These are phyloP conservation scores for Cicer judaicum DNA, from an alignment of 306 rosid species.

Conservation along the genomic window DNA sequence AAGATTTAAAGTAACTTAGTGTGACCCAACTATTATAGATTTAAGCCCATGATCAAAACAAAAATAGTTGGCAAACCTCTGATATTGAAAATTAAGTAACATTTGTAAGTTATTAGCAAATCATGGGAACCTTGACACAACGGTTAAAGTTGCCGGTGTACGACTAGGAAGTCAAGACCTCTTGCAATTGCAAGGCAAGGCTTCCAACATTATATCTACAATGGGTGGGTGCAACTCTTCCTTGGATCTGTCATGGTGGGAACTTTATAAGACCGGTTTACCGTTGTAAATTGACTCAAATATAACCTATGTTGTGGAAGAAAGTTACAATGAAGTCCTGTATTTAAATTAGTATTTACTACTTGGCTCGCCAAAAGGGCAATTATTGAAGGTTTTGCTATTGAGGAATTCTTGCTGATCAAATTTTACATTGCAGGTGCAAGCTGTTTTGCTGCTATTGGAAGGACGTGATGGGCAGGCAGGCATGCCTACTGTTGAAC, in stretches of 20 bases:
- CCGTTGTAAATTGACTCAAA: constrained; percentile 4
- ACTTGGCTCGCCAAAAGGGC: constrained; percentile 29
- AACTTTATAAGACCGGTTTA: background rate
- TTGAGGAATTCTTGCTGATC: constrained; percentile 43
- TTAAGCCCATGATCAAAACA: too few relatives aligned
- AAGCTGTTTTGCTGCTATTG: constrained; percentile 88
- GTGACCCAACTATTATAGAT: too few relatives aligned
- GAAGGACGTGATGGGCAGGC: constrained; percentile 76
- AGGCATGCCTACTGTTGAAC: constrained; percentile 63
- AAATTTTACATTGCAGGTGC: constrained; percentile 67
- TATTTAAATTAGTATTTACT: constrained; percentile 29
- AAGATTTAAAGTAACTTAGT: too few relatives aligned
- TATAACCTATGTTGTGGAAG: background rate
- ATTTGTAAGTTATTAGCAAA: constrained; percentile 7
- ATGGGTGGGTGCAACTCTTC: background rate
- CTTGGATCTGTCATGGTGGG: background rate
- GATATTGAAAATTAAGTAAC: background rate
- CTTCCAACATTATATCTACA: background rate
- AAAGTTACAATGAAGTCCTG: constrained; percentile 18
- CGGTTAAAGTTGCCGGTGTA: background rate
- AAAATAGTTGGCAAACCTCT: background rate
- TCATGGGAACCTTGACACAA: background rate
- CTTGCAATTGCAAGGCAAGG: background rate
- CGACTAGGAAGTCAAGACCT: background rate
- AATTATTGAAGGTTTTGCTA: constrained; percentile 12